Base-by-base conservation (phyloP, 164 flowering plant genomes). In the Umbellularia californica region DNA sequence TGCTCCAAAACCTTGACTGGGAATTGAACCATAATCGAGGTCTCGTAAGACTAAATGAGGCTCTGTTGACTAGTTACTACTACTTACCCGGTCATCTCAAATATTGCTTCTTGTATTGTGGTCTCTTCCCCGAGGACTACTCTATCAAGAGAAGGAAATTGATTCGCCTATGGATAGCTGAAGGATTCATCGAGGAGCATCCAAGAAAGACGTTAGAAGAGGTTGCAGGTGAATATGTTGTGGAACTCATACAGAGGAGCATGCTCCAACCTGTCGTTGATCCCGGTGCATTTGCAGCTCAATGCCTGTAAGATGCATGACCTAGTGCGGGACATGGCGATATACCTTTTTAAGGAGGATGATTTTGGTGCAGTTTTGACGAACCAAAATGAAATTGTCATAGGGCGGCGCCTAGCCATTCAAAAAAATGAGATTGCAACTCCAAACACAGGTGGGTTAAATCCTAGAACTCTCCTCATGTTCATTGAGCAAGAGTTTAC, bases 121-220 rank as follows among this genome's bases (percentile, higher is more conserved):
- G 84, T 58, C 58, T 81, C 28, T 88, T 84, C 62, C 88, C 76
- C 2, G 84, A 83, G 20, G 88, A 76, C 55, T 68, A 77, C 50
- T 28, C n/a, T 17, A 89, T 85, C 5, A 71, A 73, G 28, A 27
- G 86, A 25, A 83, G 76, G 73, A 83, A 74, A 75, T 74, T 89
- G 6, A 70, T 85, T 27, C 75, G 89, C 58, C 75, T 85, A 7
- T 89, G 91, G 90, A 76, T 85, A 22, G 89, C 88, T 0, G 89
- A 88, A 70, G 88, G 88, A 1, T 89, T 89, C 30, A 50, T 87
- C 3, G 64, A 68, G 62, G 75, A 79, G 22, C 66, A 71, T 19
- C 69, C 58, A 47, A 82, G 85, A 14, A 73, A 75, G 66, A 79
- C 81, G 7, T 72, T 77, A 74, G 90, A 89, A 65, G 89, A 85